Evolutionary conservation across 331 rosid genomes (phyloP).

Genomic region (Arachis monticola): DNA sequence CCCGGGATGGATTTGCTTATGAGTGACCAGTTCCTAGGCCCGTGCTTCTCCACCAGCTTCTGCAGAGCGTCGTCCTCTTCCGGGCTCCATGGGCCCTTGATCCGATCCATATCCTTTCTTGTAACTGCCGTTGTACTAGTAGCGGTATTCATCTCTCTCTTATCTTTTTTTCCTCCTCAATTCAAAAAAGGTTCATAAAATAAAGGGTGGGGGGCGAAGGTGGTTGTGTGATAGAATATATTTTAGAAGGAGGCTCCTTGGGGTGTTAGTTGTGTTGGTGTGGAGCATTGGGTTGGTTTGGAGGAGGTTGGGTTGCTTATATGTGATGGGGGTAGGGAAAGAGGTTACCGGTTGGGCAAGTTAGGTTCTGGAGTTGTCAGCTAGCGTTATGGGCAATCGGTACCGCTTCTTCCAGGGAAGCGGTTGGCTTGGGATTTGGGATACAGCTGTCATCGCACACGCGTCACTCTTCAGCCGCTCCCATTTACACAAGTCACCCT

Average conservation of each 20-base stretch:
- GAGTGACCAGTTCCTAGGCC: constrained; percentile 88
- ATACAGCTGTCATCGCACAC: constrained; percentile 89
- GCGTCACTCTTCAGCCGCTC: constrained; percentile 66
- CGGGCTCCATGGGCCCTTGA: constrained; percentile 96
- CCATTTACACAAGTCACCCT: constrained; percentile 52
- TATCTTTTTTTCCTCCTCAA: not conserved
- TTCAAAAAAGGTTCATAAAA: constrained; percentile 14
- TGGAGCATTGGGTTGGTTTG: constrained; percentile 27
- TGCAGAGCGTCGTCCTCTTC: constrained; percentile 85
- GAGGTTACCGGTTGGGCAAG: constrained; percentile 76
- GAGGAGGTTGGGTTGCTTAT: constrained; percentile 32
- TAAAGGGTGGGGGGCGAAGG: not conserved
- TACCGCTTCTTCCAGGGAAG: constrained; percentile 69
- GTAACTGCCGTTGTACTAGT: constrained; percentile 23
- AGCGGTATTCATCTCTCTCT: constrained; percentile 3
- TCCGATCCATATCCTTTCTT: constrained; percentile 80
- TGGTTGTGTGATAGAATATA: not conserved
- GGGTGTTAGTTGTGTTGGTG: constrained; percentile 33
- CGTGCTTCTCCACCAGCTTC: constrained; percentile 82
- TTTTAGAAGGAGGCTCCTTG: not conserved
- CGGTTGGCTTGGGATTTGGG: constrained; percentile 76
- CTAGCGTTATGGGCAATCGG: constrained; percentile 52
- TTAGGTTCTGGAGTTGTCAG: constrained; percentile 44
- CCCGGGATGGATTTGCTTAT: constrained; percentile 89
- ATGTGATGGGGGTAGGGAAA: constrained; percentile 45